phyloP scores from a whole-genome alignment of 768 basidiomycete species.

The Stropharia rugosoannulata region DNA sequence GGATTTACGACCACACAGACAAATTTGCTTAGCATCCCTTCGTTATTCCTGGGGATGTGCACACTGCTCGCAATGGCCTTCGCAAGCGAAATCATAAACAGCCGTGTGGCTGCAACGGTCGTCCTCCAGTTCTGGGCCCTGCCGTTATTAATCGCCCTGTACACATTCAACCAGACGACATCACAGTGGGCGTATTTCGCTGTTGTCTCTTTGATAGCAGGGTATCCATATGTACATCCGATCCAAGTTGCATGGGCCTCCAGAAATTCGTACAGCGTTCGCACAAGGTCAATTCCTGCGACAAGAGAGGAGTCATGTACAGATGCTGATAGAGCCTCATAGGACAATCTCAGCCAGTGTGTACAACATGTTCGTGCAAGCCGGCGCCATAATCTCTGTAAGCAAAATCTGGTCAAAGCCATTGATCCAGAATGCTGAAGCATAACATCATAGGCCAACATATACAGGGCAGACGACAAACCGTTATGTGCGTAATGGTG shows the following conservation, averaged over 20 bases:
- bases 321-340: neutral
- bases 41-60: conserved; percentile 48
- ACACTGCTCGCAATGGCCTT: conserved; percentile 48
- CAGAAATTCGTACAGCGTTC: conserved; percentile 59
- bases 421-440: neutral
- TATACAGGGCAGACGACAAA: conserved; percentile 54
- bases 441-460: conserved; percentile 42
- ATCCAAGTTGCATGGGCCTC: conserved; percentile 59
- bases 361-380: conserved; percentile 70
- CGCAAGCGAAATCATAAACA: conserved; percentile 55
- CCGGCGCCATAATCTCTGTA: conserved; percentile 48
- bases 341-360: conserved; percentile 47
- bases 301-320: neutral
- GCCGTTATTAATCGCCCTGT: conserved; percentile 56
- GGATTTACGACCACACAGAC: conserved; percentile 65
- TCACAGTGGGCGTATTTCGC: conserved; percentile 57
- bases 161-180: conserved; percentile 46
- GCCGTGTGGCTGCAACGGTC: conserved; percentile 51
- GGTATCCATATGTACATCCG: conserved; percentile 51
- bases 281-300: conserved; percentile 42
- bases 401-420: conserved; percentile 11
- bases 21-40: conserved; percentile 63
- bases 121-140: conserved; percentile 62
- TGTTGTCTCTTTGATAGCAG: conserved; percentile 53
- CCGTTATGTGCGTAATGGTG: conserved; percentile 32